Base-by-base conservation (phyloP, 345 rosid genomes). In the Aethionema arabicum region DNA sequence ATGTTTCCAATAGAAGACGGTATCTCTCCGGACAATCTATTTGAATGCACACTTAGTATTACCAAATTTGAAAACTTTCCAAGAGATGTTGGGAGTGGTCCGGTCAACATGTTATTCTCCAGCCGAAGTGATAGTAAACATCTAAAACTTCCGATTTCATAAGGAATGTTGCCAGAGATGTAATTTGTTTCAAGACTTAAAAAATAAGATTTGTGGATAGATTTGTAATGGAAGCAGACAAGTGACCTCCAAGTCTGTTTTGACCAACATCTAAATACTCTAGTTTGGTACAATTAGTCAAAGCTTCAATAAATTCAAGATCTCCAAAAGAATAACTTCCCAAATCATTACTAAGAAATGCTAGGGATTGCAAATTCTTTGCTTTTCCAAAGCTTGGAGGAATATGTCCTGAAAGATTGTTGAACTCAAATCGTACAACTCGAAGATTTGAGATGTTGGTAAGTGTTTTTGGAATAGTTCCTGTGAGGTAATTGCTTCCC, bases 1-100 rank as follows among this genome's bases (percentile, higher is more conserved):
- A 69, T 7, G 50, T 69, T 69, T 11, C 74, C 68, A 15, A 69
- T 10, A 32, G 4, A 62, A 38, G 52, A 47, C 7, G 52, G 52
- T 7, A 47, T 10, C 27, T 11, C 9, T 12, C 52, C 52, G 2
- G 52, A 14, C 7, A 47, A 0, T 14, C 11, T 47, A 13, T 47
- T 47, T 14, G 52, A 47, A 14, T 47, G 4, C 5, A 41, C 11
- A 6, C 7, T 6, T 4, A 41, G 2, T n/a, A 4, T 4, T 41
- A 1, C n/a, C 45, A 41, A 41, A 6, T 5, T 11, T 4, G 45
- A 41, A 41, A 41, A 5, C n/a, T 41, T 10, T 9, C 45, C 45
- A 41, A 41, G 11, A 8, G 45, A 41, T 6, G 45, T 4, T 6
- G 45, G 45, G 11, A 41, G 11, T 41, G 7, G 4, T 8, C 45